A percentile compares a stretch with the other conserved stretches of the same genome.
These are phyloP conservation scores for Torulaspora franciscae DNA, from an alignment of 805 yeast species.

Conservation along the genomic window DNA sequence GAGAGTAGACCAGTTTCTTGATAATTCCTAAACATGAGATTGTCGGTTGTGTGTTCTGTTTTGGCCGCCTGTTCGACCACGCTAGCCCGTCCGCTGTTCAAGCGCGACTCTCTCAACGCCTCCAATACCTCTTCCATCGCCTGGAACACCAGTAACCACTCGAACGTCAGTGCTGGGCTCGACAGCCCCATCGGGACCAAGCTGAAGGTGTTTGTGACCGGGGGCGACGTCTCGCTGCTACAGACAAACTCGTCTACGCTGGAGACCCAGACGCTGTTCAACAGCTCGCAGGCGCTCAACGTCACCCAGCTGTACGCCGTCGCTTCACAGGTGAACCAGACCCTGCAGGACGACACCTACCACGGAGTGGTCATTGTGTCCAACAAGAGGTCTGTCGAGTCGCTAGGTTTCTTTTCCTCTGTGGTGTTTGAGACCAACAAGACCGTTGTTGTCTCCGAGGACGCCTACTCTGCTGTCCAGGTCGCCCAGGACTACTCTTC, in stretches of 20 bases:
- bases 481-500: constrained; percentile 21
- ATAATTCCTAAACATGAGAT: constrained; percentile 3
- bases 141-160: constrained; percentile 10
- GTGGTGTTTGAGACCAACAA: constrained; percentile 22
- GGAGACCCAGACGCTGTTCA: constrained; percentile 15
- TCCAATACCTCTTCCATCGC: constrained; percentile 9
- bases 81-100: constrained; percentile 11
- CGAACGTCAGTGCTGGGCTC: constrained; percentile 7
- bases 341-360: constrained; percentile 11
- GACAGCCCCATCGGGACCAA: constrained; percentile 4
- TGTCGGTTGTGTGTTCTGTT: constrained; percentile 8
- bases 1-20: too few species aligned
- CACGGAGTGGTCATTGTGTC: constrained; percentile 29
- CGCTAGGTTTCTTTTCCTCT: constrained; percentile 27
- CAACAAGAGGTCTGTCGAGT: constrained; percentile 23
- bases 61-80: constrained; percentile 10
- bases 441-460: constrained; percentile 24
- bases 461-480: constrained; percentile 16
- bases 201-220: constrained; percentile 21
- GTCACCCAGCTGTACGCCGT: constrained; percentile 24
- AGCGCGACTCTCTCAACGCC: constrained; percentile 5
- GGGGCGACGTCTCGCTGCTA: constrained; percentile 21
- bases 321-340: constrained; percentile 14
- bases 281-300: constrained; percentile 24
- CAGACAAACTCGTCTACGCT: constrained; percentile 13